Evolutionary conservation across 768 basidiomycete species (phyloP), one percentile per base, ranked within the genome.

Genomic region (Leucosporidium creatinivorum): DNA sequence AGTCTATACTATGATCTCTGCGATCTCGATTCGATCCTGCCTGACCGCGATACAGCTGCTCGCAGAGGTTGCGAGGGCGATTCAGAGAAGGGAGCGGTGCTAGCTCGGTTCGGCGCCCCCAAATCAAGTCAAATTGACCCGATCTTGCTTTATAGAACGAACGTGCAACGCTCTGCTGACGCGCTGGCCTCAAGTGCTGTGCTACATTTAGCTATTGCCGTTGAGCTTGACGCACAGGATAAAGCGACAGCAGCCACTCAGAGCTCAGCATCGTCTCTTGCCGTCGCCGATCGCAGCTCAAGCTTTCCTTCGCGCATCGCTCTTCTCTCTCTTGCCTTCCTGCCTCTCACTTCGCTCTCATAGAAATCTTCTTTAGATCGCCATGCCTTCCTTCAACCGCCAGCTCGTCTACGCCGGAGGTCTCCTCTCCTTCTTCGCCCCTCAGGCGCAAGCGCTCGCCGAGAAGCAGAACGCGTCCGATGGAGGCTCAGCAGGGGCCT

Each of bases 61-160:
- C 57, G 65, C 56, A 39, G 63, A 48, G n/a, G n/a, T n/a, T n/a
- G n/a, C n/a, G n/a, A n/a, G 49, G 48, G 49, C 44, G 30, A 21
- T 61, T 50, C 48, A 2, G 25, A 26, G 21, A 7, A 33, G 33
- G 33, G 33, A 33, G 33, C 33, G 33, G 33, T 10, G 33, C 33
- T 33, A 33, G 33, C 33, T 61, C 12, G 28, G 28, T 25, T 4
- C 26, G 9, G 23, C 13, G 23, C 13, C 19, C 3, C 26, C 33
- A 54, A 19, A 31, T 50, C 18, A 25, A 26, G 21, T 21, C 47
- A 23, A 18, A 44, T n/a, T 23, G 54, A 4, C 33, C 10, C 33
- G 33, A 33, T 33, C 33, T n/a, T 33, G 33, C 33, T 33, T 33
- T 33, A 4, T 33, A n/a, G 33, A 33, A 33, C 33, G 33, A 33